These are phyloP conservation scores for Dipodascopsis uninucleata DNA, from an alignment of 805 yeast species.

Conservation along the genomic window DNA sequence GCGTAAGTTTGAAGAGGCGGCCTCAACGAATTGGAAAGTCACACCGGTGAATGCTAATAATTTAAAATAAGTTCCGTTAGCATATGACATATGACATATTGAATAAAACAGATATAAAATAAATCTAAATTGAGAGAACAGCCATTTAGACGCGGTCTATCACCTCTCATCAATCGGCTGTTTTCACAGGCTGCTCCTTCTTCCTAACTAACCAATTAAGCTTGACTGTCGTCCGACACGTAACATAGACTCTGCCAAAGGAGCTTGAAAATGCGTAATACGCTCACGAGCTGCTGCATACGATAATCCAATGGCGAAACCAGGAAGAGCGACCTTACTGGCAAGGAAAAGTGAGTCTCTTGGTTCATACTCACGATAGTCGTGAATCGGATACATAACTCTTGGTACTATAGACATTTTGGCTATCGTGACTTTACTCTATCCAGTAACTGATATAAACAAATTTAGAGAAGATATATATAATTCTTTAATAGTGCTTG, in stretches of 20 bases:
- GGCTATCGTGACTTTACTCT: no score
- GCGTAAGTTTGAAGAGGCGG: constrained; percentile 55
- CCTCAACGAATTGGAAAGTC: constrained; percentile 42
- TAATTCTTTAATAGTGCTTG: no score
- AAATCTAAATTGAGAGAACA: no score
- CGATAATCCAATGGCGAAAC: constrained; percentile 5
- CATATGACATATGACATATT: no score
- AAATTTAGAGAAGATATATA: no score
- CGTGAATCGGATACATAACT: constrained; percentile 32
- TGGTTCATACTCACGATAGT: constrained; percentile 49
- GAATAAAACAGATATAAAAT: no score
- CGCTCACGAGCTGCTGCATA: constrained; percentile 17
- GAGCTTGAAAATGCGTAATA: constrained; percentile 2
- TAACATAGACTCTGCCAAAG: constrained; percentile 1
- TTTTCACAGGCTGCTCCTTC: no score
- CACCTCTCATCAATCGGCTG: no score
- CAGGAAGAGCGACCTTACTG: constrained; percentile 34
- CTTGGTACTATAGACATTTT: constrained; percentile 22
- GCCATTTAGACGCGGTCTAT: no score
- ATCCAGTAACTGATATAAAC: no score
- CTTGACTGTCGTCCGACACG: constrained; percentile 9
- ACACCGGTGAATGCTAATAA: constrained; percentile 52
- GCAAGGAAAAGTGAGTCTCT: constrained; percentile 54
- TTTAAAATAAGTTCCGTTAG: constrained; percentile 26
- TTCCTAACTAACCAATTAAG: constrained; percentile 9